These are phyloP conservation scores for Chlorella sorokiniana DNA, from an alignment of 139 green algal species.

Conservation along the genomic window DNA sequence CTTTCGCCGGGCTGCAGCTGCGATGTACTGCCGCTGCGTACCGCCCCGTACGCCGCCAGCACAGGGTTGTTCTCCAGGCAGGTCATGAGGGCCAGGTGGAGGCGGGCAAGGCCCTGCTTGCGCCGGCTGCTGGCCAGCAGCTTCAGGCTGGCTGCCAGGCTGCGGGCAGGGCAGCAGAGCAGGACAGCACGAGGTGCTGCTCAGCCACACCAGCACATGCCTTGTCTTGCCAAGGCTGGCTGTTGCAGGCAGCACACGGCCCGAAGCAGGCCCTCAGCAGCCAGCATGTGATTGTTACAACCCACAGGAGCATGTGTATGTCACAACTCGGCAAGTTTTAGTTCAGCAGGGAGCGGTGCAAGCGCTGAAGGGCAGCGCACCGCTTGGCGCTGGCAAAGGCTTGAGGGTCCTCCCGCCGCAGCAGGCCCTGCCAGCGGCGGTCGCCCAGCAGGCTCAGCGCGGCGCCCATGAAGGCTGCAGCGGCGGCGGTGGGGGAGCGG, in stretches of 20 bases:
- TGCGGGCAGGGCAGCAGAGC: background rate
- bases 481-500: background rate
- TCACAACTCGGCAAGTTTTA: background rate
- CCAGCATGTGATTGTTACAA: too few relatives aligned
- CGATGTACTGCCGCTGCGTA: constrained; percentile 4
- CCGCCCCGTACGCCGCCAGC: constrained; percentile 62
- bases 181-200: background rate
- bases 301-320: background rate
- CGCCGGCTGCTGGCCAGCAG: background rate
- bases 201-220: background rate
- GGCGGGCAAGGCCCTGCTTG: background rate
- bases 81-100: constrained; percentile 40
- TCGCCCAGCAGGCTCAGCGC: constrained; percentile 28
- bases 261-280: too few relatives aligned
- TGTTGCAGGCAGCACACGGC: too few relatives aligned
- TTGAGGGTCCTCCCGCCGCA: constrained; percentile 7
- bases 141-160: background rate
- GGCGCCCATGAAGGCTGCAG: constrained; percentile 25
- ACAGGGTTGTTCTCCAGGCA: constrained; percentile 64
- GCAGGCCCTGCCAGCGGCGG: background rate
- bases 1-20: background rate
- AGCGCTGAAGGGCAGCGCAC: background rate
- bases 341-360: background rate
- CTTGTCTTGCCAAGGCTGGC: background rate
- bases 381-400: background rate